phyloP scores from a whole-genome alignment of 257 asterid genomes.

The Nicotiana obtusifolia region DNA sequence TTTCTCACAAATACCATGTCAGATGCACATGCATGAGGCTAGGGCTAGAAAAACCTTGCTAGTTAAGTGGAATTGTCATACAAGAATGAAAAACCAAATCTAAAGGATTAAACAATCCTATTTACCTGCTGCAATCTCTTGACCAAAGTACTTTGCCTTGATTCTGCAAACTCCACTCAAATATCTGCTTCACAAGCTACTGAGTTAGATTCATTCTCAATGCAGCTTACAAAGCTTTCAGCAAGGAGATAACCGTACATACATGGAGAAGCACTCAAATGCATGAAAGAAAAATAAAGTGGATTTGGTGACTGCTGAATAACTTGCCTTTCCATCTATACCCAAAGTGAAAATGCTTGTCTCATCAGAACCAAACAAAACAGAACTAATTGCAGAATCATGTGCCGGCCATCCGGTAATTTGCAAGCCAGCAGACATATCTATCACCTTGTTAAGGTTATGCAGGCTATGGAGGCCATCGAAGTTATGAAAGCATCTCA shows the following conservation, averaged over 20 bases:
- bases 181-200: constrained; percentile 47
- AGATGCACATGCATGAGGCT: background rate
- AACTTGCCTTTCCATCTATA: constrained; percentile 81
- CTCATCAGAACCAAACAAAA: constrained; percentile 86
- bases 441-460: constrained; percentile 52
- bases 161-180: constrained; percentile 97
- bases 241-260: background rate
- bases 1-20: background rate
- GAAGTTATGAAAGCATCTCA: background rate
- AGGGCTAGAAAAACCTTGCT: background rate
- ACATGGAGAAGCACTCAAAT: constrained; percentile 6
- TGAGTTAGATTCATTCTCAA: constrained; percentile 4
- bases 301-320: constrained; percentile 16
- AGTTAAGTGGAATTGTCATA: background rate
- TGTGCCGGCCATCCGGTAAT: constrained; percentile 99
- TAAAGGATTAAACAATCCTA: constrained; percentile 2
- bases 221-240: background rate
- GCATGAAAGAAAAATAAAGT: constrained; percentile 11
- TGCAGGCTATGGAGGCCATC: background rate
- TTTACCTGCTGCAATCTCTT: constrained; percentile 74
- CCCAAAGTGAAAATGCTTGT: constrained; percentile 96
- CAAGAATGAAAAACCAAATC: constrained; percentile 1
- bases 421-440: constrained; percentile 95
- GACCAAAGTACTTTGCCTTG: constrained; percentile 95
- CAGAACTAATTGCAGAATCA: constrained; percentile 84